Percentiles rank a stretch among this genome's conserved stretches.
Evolutionary conservation across 2,329 filamentous ascomycete species (phyloP).

Genomic region (Aspergillus glaucus): DNA sequence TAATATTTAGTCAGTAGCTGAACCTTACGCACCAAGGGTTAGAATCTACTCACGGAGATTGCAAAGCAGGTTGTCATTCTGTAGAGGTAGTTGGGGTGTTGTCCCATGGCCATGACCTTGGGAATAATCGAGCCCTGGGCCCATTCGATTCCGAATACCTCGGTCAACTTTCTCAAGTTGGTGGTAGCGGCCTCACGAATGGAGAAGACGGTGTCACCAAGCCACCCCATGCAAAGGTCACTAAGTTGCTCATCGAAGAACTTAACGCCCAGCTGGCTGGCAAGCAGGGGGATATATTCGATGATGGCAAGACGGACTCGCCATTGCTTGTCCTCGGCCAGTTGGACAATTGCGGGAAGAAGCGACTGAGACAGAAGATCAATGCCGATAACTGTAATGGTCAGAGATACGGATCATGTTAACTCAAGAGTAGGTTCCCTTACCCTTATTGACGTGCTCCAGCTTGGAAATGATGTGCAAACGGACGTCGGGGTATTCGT

Average conservation of each 20-base stretch:
- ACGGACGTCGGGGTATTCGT: constrained; percentile 95
- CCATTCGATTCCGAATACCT: constrained; percentile 98
- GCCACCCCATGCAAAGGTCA: constrained; percentile 94
- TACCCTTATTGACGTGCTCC: constrained; percentile 93
- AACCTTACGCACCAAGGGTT: constrained; percentile 2
- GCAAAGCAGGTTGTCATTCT: constrained; percentile 99
- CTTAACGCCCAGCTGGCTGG: constrained; percentile 88
- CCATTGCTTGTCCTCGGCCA: constrained; percentile 99
- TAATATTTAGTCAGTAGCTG: constrained; percentile 38
- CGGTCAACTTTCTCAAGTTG: constrained; percentile 96
- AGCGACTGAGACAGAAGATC: constrained; percentile 94
- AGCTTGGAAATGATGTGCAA: constrained; percentile 99
- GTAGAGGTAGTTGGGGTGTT: constrained; percentile 97
- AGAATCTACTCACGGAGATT: constrained; percentile 68
- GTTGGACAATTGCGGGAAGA: constrained; percentile 90
- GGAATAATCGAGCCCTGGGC: constrained; percentile 94
- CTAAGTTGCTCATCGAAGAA: constrained; percentile 99
- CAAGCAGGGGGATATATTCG: constrained; percentile 95
- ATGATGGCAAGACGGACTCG: constrained; percentile 96
- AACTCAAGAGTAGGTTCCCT: constrained; percentile 13
- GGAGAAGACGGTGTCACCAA: constrained; percentile 97
- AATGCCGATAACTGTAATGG: constrained; percentile 77
- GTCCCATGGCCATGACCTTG: constrained; percentile 97
- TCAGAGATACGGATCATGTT: constrained; percentile 1
- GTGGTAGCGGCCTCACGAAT: constrained; percentile 96